These are phyloP conservation scores for Eimeria brunetti DNA, from an alignment of 169 alveolate genomes.

Conservation along the genomic window DNA sequence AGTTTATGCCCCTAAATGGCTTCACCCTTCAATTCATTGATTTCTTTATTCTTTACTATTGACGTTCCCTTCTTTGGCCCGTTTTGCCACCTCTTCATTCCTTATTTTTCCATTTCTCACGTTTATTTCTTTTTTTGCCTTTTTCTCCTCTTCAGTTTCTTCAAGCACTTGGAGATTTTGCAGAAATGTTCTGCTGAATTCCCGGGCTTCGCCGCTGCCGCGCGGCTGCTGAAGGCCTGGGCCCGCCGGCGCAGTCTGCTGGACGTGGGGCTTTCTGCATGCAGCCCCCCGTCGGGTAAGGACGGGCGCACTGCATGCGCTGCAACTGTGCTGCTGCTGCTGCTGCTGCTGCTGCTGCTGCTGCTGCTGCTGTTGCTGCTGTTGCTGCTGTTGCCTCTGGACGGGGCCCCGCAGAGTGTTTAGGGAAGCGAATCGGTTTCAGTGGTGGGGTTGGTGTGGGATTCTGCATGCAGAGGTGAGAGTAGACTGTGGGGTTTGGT, in stretches of 20 bases:
- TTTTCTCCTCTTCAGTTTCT: not conserved
- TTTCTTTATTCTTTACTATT: no score
- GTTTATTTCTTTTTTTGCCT: not conserved
- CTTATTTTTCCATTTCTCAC: no score
- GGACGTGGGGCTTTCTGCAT: conserved; percentile 15
- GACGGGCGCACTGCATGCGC: not conserved
- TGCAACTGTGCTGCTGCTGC: not conserved
- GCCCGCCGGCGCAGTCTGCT: conserved; percentile 65
- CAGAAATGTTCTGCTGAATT: conserved; percentile 37
- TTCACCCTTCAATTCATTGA: no score
- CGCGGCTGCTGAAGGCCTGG: conserved; percentile 72
- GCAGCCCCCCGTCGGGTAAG: conserved; percentile 51
- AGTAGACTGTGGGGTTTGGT: not conserved
- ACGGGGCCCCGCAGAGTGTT: not conserved
- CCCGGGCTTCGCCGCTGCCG: conserved; percentile 57
- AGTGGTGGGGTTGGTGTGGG: no score
- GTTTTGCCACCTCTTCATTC: no score
- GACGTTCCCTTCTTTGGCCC: no score
- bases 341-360: no score
- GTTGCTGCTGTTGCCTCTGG: no score
- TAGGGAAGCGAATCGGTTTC: no score
- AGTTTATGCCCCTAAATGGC: not conserved
- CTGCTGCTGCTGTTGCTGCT: no score
- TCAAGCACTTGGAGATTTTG: conserved; percentile 20
- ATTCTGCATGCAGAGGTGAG: not conserved